Percentiles rank a stretch among this genome's conserved stretches.
Evolutionary conservation across 148 eudicot species (phyloP).

Genomic region (Rhododendron ferrugineum): DNA sequence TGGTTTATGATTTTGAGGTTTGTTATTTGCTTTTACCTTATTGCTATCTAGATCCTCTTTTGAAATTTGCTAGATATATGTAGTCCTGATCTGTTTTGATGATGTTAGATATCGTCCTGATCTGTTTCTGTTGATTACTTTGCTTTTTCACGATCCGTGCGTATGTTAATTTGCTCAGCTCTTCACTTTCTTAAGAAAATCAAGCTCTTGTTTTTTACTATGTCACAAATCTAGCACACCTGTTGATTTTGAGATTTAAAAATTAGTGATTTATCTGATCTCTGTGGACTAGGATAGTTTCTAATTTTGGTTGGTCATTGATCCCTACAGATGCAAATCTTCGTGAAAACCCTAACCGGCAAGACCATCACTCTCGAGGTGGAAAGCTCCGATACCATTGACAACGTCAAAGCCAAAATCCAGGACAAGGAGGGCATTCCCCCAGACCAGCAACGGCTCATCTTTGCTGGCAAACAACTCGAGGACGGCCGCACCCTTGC

Average conservation of each 20-base stretch:
- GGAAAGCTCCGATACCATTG: background rate
- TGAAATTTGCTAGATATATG: background rate
- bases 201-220: background rate
- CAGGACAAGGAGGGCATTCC: constrained; percentile 9
- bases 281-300: background rate
- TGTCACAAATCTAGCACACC: no score
- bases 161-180: background rate
- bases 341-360: background rate
- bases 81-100: background rate
- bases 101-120: background rate
- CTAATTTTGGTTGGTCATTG: background rate
- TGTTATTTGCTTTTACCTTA: no score
- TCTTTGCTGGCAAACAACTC: constrained; percentile 13
- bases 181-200: background rate
- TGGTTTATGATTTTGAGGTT: no score
- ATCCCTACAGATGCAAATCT: background rate
- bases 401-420: background rate
- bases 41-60: background rate
- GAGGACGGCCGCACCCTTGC: constrained; percentile 16
- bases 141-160: background rate
- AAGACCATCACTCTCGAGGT: background rate
- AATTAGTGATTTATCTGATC: background rate
- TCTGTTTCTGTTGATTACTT: background rate
- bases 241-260: background rate
- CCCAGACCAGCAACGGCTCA: constrained; percentile 13